Percentiles rank a stretch among this genome's conserved stretches.
These are phyloP conservation scores for Metschnikowia santaceciliae DNA, from an alignment of 805 yeast species.

Conservation along the genomic window DNA sequence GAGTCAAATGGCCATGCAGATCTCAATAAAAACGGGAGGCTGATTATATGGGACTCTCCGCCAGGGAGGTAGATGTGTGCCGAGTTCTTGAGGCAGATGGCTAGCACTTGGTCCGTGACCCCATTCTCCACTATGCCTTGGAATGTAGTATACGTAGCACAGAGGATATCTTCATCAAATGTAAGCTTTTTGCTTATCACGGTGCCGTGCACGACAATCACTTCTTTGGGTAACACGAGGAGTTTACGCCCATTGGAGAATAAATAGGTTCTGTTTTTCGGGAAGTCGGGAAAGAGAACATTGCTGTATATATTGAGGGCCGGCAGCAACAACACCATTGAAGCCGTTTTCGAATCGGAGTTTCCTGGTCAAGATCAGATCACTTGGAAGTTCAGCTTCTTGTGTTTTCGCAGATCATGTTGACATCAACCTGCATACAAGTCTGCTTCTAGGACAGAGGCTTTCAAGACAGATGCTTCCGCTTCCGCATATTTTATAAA, in stretches of 20 bases:
- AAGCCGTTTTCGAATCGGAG: background rate
- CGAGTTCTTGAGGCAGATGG: constrained; percentile 55
- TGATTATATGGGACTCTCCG: constrained; percentile 57
- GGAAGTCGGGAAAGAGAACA: constrained; percentile 21
- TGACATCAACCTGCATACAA: background rate
- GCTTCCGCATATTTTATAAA: too few species aligned
- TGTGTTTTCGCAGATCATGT: constrained; percentile 3
- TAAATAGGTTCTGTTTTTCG: constrained; percentile 18
- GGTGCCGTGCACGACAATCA: constrained; percentile 49
- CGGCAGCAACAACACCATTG: constrained; percentile 25
- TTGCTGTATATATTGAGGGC: constrained; percentile 30
- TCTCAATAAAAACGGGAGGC: constrained; percentile 64
- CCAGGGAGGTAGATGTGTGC: constrained; percentile 59
- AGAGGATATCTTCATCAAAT: constrained; percentile 49
- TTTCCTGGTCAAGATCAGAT: background rate
- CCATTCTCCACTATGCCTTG: constrained; percentile 11
- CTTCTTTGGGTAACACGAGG: constrained; percentile 35
- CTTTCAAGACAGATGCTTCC: too few species aligned
- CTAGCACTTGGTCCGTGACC: constrained; percentile 39
- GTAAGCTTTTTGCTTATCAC: constrained; percentile 45
- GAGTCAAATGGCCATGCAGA: constrained; percentile 61
- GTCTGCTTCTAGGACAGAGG: background rate
- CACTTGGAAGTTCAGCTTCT: background rate
- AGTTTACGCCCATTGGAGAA: constrained; percentile 32
- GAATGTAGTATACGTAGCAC: constrained; percentile 62